A percentile compares a stretch with the other conserved stretches of the same genome.
Evolutionary conservation across 1,284 basidiomycete genomes (phyloP).

Genomic region (Heliocybe sulcata): DNA sequence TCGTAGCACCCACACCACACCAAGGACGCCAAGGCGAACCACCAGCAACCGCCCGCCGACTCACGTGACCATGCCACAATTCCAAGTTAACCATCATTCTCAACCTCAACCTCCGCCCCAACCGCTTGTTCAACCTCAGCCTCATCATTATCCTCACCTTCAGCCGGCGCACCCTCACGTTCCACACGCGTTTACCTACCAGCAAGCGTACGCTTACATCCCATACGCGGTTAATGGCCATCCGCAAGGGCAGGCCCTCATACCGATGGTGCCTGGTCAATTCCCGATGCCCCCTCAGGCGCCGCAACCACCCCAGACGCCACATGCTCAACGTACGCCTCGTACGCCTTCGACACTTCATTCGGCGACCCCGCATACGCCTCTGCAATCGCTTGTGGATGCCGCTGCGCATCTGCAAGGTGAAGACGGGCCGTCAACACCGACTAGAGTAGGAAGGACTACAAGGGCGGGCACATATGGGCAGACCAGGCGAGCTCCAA

Average conservation of each 20-base stretch:
- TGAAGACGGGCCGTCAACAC: neutral
- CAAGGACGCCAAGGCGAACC: conserved; percentile 10
- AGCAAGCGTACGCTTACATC: neutral
- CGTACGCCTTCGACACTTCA: neutral
- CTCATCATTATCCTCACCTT: no score
- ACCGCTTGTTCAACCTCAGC: no score
- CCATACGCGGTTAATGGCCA: neutral
- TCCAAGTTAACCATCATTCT: neutral
- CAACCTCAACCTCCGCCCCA: no score
- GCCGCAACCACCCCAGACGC: neutral
- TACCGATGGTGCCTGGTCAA: neutral
- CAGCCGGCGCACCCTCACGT: no score
- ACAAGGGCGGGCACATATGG: neutral
- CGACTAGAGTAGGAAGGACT: neutral
- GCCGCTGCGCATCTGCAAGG: neutral
- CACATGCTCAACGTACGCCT: neutral
- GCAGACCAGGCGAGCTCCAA: neutral
- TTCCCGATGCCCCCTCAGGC: neutral
- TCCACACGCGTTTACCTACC: neutral
- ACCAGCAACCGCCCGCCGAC: neutral
- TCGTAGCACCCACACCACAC: conserved; percentile 11
- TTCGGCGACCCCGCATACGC: neutral
- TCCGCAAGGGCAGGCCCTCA: neutral
- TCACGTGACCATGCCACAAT: neutral
- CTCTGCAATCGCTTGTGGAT: neutral